Conservation (phyloP, 2,329 filamentous ascomycete genomes). For the Calonectria montana region DNA sequence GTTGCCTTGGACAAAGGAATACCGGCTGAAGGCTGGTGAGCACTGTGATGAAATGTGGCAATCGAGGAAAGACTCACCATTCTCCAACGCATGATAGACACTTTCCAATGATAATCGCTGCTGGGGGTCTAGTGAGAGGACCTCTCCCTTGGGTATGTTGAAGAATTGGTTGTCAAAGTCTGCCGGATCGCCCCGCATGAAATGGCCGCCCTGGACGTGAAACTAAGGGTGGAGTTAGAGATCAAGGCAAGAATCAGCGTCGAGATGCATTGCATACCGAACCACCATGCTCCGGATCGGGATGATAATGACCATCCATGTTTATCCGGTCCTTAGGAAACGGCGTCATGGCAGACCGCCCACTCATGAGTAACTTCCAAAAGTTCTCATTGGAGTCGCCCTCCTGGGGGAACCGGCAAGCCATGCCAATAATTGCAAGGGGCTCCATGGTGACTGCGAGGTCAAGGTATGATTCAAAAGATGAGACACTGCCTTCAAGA, state of each 20-base stretch:
- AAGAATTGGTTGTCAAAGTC: conserved; percentile 19
- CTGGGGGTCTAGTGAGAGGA: conserved; percentile 9
- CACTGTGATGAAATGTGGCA: no score
- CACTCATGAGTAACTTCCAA: conserved; percentile 14
- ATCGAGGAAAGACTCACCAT: background rate
- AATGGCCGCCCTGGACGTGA: conserved; percentile 5
- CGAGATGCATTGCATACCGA: background rate
- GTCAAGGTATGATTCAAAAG: background rate
- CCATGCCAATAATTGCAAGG: conserved; percentile 14
- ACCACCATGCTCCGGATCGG: conserved; percentile 9
- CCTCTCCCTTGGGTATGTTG: conserved; percentile 10
- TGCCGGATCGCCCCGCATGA: conserved; percentile 7
- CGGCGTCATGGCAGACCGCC: conserved; percentile 6
- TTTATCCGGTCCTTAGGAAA: conserved; percentile 11
- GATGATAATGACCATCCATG: conserved; percentile 13
- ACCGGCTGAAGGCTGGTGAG: background rate
- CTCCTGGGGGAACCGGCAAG: conserved; percentile 11
- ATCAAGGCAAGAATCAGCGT: background rate
- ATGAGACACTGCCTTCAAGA: background rate
- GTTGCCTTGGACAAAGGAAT: conserved; percentile 8
- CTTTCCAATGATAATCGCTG: conserved; percentile 8
- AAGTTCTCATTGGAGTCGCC: conserved; percentile 15
- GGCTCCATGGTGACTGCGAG: conserved; percentile 2
- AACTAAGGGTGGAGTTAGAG: background rate
- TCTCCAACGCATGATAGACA: conserved; percentile 10